Evolutionary conservation across 768 basidiomycete species (phyloP).

Genomic region (Lentinus brumalis): DNA sequence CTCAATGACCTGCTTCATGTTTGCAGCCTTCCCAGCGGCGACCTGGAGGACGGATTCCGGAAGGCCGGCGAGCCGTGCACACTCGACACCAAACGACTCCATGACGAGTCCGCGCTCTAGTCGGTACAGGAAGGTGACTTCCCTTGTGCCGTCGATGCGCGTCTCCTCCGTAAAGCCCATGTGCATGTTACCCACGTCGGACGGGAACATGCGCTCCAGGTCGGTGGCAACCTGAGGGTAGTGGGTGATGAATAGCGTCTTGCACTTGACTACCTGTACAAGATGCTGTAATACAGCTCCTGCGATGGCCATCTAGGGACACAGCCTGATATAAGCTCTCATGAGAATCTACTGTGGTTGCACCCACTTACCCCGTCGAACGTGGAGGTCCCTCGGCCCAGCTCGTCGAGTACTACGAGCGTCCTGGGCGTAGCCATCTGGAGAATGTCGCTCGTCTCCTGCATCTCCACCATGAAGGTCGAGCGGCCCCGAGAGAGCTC

Average conservation of each 20-base stretch:
- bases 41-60: conserved; percentile 66
- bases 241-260: conserved; percentile 93
- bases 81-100: conserved; percentile 92
- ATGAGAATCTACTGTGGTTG: neutral
- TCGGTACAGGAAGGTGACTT: conserved; percentile 87
- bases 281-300: conserved; percentile 78
- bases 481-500: conserved; percentile 85
- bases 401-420: conserved; percentile 87
- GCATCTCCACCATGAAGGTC: conserved; percentile 97
- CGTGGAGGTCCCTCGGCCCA: conserved; percentile 90
- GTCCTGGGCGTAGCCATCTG: conserved; percentile 71
- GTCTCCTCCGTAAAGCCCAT: conserved; percentile 80
- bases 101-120: conserved; percentile 71
- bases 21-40: conserved; percentile 55
- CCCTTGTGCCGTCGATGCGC: conserved; percentile 69
- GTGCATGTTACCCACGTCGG: conserved; percentile 73
- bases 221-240: conserved; percentile 84
- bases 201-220: conserved; percentile 59
- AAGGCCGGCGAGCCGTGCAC: conserved; percentile 83
- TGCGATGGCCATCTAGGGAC: conserved; percentile 79
- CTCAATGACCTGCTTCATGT: conserved; percentile 56
- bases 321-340: conserved; percentile 19
- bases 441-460: conserved; percentile 90
- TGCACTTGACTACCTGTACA: conserved; percentile 56
- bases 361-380: conserved; percentile 67